A percentile compares a stretch with the other conserved stretches of the same genome.
Conservation (phyloP, 306 rosid genomes). For the Prunus mira region DNA sequence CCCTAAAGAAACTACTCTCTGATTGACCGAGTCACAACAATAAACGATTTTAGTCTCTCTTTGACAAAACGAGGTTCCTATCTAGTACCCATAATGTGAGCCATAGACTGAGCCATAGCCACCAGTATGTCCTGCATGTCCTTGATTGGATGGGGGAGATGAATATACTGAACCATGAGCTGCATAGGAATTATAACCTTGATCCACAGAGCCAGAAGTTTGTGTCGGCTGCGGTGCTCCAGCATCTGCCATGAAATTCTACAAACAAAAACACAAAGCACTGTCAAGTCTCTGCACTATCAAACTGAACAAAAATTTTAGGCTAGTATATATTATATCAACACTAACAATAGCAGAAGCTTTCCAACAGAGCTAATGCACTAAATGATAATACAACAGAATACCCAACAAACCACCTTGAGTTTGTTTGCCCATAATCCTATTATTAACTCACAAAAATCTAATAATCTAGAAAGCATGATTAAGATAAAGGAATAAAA, state of each 20-base stretch:
- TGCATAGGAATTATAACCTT: conserved; percentile 72
- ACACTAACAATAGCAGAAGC: background rate
- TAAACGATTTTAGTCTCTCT: conserved; percentile 8
- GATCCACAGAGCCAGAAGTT: conserved; percentile 54
- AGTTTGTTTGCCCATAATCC: background rate
- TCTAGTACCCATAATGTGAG: conserved; percentile 78
- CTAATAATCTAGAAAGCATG: background rate
- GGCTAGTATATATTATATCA: background rate
- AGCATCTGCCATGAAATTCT: conserved; percentile 97
- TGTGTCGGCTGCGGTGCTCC: conserved; percentile 59
- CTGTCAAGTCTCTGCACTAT: background rate
- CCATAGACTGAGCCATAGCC: conserved; percentile 82
- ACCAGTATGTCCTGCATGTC: conserved; percentile 47
- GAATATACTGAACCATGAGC: conserved; percentile 73
- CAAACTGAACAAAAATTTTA: background rate
- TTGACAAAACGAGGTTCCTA: background rate
- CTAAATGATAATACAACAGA: background rate
- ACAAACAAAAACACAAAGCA: conserved; percentile 26
- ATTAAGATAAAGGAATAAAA: background rate
- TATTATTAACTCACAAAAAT: background rate
- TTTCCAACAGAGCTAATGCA: background rate
- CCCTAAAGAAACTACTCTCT: conserved; percentile 12
- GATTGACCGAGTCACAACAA: conserved; percentile 16
- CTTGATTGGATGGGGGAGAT: conserved; percentile 77
- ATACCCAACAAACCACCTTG: background rate